Percentiles rank a stretch among this genome's conserved stretches.
phyloP scores from a whole-genome alignment of 2,329 filamentous ascomycete species.

The Plenodomus biglobosus region DNA sequence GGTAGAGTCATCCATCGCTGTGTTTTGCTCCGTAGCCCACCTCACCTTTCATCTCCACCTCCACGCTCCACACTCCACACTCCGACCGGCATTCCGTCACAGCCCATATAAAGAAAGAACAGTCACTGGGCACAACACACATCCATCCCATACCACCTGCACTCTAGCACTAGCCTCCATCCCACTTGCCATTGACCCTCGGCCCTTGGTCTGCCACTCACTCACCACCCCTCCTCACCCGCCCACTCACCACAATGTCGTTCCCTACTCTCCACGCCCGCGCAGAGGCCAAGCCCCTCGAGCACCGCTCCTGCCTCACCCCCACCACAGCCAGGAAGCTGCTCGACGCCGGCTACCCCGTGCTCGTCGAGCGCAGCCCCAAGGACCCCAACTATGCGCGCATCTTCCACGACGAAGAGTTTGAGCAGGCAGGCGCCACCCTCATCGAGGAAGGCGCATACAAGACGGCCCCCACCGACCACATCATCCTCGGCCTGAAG shows the following conservation, averaged over 20 bases:
- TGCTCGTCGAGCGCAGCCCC: conserved; percentile 46
- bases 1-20: conserved; percentile 29
- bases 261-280: conserved; percentile 46
- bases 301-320: conserved; percentile 46
- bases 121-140: neutral
- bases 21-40: conserved; percentile 6
- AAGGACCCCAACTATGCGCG: conserved; percentile 42
- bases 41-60: neutral
- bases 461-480: conserved; percentile 42
- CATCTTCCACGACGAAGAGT: conserved; percentile 48
- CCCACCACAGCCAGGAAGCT: conserved; percentile 46
- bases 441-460: conserved; percentile 44
- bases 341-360: conserved; percentile 45
- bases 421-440: conserved; percentile 42
- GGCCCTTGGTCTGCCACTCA: neutral
- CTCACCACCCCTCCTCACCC: neutral
- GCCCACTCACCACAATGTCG: conserved; percentile 23
- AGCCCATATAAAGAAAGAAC: conserved; percentile 8
- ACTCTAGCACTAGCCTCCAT: too few species aligned
- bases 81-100: conserved; percentile 24
- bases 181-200: conserved; percentile 15
- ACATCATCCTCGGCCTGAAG: conserved; percentile 48
- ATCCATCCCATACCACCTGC: neutral
- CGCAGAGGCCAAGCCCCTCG: conserved; percentile 46
- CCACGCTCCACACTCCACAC: conserved; percentile 9